phyloP scores from a whole-genome alignment of 1,139 yeast species.

The Williopsis jadinii region DNA sequence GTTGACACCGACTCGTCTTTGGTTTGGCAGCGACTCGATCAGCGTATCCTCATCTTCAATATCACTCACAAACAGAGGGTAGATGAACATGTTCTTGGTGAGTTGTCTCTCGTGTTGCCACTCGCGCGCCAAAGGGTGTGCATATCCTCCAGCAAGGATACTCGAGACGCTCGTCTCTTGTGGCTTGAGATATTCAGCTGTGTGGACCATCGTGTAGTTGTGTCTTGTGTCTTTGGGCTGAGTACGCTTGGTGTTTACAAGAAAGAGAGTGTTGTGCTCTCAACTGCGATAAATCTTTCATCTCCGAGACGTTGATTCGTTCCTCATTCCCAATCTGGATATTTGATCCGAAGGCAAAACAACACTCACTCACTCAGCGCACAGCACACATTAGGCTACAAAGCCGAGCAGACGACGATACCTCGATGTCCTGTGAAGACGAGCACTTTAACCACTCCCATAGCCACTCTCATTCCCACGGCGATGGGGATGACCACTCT shows the following conservation, averaged over 20 bases:
- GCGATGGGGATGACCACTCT: constrained; percentile 27
- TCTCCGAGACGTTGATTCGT: too few relatives aligned
- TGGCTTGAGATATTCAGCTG: constrained; percentile 58
- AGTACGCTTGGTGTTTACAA: too few relatives aligned
- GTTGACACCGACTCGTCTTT: constrained; percentile 80
- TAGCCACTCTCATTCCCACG: constrained; percentile 21
- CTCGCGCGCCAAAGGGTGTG: constrained; percentile 78
- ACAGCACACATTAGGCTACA: too few relatives aligned
- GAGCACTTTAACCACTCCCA: constrained; percentile 25
- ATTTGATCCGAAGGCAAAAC: too few relatives aligned
- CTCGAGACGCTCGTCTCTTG: constrained; percentile 64
- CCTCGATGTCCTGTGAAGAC: constrained; percentile 28
- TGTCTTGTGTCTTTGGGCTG: too few relatives aligned
- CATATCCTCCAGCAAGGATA: constrained; percentile 87
- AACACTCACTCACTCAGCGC: too few relatives aligned
- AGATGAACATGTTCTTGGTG: constrained; percentile 83
- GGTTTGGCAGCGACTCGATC: constrained; percentile 79
- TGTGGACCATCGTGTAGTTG: constrained; percentile 31
- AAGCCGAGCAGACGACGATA: too few relatives aligned
- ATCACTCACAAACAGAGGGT: constrained; percentile 85
- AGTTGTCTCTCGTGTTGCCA: constrained; percentile 90
- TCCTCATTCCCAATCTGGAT: too few relatives aligned
- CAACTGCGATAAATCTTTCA: too few relatives aligned
- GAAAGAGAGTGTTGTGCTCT: too few relatives aligned
- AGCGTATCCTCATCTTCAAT: constrained; percentile 69